These are phyloP conservation scores for Iris macrosiphon DNA, from an alignment of 106 monocot genomes.

Conservation along the genomic window DNA sequence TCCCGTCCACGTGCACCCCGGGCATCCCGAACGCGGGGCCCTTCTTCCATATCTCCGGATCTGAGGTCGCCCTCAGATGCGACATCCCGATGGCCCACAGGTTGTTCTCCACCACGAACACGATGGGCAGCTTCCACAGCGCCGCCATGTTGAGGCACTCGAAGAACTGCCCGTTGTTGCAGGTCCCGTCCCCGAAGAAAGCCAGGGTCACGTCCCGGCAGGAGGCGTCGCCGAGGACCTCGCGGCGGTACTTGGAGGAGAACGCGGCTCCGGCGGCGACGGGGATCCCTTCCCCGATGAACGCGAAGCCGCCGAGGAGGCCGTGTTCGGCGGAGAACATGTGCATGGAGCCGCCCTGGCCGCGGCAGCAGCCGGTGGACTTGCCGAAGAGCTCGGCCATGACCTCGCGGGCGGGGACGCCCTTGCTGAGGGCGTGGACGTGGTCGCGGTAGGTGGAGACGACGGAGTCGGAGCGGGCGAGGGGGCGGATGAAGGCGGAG, in stretches of 20 bases:
- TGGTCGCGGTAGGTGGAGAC: constrained; percentile 84
- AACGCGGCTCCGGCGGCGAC: constrained; percentile 83
- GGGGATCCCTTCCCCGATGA: too few relatives aligned
- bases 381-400: constrained; percentile 93
- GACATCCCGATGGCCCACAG: constrained; percentile 88
- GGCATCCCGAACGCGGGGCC: constrained; percentile 80
- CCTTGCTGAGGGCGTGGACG: constrained; percentile 81
- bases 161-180: constrained; percentile 92
- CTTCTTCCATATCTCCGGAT: constrained; percentile 86
- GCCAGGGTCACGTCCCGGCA: constrained; percentile 52
- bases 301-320: too few relatives aligned
- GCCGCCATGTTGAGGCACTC: constrained; percentile 94
- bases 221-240: constrained; percentile 52
- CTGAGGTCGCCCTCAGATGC: constrained; percentile 66
- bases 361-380: constrained; percentile 82
- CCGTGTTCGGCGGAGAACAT: too few relatives aligned
- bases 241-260: constrained; percentile 53
- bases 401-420: constrained; percentile 55
- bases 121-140: constrained; percentile 84
- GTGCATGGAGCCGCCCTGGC: constrained; percentile 94
- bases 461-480: constrained; percentile 40
- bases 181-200: constrained; percentile 85
- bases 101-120: constrained; percentile 93
- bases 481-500: constrained; percentile 73
- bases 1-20: constrained; percentile 72